Conservation (phyloP, 441 rosid species). For the Aquilaria agallochum region DNA sequence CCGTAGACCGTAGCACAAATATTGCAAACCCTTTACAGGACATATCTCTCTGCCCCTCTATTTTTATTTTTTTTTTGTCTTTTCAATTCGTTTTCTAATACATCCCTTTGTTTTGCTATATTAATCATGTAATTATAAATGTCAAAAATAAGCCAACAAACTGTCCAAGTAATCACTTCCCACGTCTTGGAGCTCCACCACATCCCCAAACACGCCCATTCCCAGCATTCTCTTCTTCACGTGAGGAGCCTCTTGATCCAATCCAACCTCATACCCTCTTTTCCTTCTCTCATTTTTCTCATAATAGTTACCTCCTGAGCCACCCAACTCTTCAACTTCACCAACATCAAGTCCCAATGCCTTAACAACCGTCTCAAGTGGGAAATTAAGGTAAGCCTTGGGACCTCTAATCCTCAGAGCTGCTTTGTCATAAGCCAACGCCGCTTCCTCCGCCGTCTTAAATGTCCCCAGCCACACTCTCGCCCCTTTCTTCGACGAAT, state of each 20-base stretch:
- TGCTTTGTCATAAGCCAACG: conserved; percentile 66
- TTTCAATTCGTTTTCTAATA: too few relatives aligned
- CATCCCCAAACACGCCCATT: conserved; percentile 18
- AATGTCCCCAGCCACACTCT: conserved; percentile 71
- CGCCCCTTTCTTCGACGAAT: conserved; percentile 49
- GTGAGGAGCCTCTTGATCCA: conserved; percentile 24
- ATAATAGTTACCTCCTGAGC: neutral
- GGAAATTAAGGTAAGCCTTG: conserved; percentile 53
- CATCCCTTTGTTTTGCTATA: too few relatives aligned
- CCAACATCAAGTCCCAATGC: conserved; percentile 28
- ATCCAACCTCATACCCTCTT: conserved; percentile 4
- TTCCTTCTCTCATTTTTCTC: conserved; percentile 46
- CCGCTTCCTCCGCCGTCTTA: conserved; percentile 58
- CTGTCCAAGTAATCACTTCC: conserved; percentile 71
- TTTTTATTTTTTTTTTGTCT: too few relatives aligned
- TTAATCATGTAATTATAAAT: too few relatives aligned
- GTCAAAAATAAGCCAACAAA: too few relatives aligned
- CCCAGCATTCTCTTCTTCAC: conserved; percentile 25
- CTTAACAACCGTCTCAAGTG: conserved; percentile 41
- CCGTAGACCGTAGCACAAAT: too few relatives aligned
- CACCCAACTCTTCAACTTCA: conserved; percentile 6
- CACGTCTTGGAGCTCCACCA: conserved; percentile 59
- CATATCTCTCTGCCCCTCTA: too few relatives aligned
- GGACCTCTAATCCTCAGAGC: conserved; percentile 54
- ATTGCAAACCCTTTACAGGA: too few relatives aligned